phyloP scores from a whole-genome alignment of 352 stramenopile genomes.

The Phytophthora litchii region DNA sequence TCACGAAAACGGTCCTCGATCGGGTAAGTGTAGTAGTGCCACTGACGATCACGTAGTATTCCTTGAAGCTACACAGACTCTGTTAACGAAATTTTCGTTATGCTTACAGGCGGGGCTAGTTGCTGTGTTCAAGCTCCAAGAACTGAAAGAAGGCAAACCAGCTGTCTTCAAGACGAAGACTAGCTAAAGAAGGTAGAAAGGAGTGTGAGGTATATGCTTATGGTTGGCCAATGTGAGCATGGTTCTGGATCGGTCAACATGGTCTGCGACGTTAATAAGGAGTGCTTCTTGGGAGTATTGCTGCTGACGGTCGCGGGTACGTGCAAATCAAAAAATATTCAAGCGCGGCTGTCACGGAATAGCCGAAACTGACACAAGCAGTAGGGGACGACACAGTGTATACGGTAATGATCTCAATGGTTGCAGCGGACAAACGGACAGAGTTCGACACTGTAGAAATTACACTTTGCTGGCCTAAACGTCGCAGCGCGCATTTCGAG shows the following conservation, averaged over 20 bases:
- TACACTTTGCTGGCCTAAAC: no score
- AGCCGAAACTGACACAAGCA: not conserved
- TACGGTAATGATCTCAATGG: not conserved
- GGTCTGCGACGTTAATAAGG: not conserved
- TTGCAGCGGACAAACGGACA: no score
- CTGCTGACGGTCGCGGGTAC: not conserved
- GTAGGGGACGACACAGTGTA: no score
- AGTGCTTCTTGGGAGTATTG: not conserved
- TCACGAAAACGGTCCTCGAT: constrained; percentile 69
- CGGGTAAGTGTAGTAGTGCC: constrained; percentile 28
- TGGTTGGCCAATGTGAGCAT: not conserved
- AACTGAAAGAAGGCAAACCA: constrained; percentile 58
- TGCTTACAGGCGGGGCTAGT: constrained; percentile 45
- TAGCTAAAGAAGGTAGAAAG: constrained; percentile 11
- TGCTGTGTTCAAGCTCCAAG: constrained; percentile 58
- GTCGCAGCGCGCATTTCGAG: no score
- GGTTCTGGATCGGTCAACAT: not conserved
- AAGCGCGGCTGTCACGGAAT: not conserved
- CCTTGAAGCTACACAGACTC: not conserved
- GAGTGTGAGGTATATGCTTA: not conserved
- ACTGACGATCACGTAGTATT: not conserved
- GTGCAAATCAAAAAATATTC: not conserved
- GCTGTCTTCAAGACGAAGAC: constrained; percentile 44
- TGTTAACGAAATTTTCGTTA: not conserved
- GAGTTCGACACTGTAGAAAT: no score